phyloP scores from a whole-genome alignment of 805 yeast species.

The Metschnikowia cubensis region DNA sequence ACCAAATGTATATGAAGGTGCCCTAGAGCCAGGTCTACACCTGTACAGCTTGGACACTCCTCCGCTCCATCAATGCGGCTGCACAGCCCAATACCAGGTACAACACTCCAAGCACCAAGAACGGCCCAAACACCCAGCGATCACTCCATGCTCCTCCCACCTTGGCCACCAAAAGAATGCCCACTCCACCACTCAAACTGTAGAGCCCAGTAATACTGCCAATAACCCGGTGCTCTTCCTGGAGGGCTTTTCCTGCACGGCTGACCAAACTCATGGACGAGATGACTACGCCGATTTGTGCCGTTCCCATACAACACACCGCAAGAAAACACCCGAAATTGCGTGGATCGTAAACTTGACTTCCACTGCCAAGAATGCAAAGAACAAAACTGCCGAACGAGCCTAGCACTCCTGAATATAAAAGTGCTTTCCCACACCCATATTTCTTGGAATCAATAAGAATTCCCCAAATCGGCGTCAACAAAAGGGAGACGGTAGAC shows the following conservation, averaged over 20 bases:
- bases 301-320: conserved; percentile 47
- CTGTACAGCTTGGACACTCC: background rate
- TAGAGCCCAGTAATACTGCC: conserved; percentile 71
- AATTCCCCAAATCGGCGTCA: conserved; percentile 63
- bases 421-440: conserved; percentile 28
- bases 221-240: conserved; percentile 40
- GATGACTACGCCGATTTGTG: conserved; percentile 60
- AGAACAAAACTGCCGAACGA: conserved; percentile 37
- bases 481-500: conserved; percentile 51
- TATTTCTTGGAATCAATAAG: conserved; percentile 42
- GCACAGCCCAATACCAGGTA: conserved; percentile 16
- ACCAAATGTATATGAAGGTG: no score
- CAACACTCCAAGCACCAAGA: conserved; percentile 47
- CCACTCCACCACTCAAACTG: conserved; percentile 65
- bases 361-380: conserved; percentile 19
- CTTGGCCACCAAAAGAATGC: conserved; percentile 56
- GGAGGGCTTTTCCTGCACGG: conserved; percentile 19
- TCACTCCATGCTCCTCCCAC: conserved; percentile 63
- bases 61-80: background rate
- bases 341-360: conserved; percentile 30
- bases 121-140: conserved; percentile 54
- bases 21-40: no score
- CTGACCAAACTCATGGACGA: conserved; percentile 58
- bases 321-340: conserved; percentile 36
- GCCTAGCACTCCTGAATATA: conserved; percentile 42